Percentiles rank a stretch among this genome's conserved stretches.
phyloP scores from a whole-genome alignment of 1,284 basidiomycete species.

The Xerocomus minutiporus region DNA sequence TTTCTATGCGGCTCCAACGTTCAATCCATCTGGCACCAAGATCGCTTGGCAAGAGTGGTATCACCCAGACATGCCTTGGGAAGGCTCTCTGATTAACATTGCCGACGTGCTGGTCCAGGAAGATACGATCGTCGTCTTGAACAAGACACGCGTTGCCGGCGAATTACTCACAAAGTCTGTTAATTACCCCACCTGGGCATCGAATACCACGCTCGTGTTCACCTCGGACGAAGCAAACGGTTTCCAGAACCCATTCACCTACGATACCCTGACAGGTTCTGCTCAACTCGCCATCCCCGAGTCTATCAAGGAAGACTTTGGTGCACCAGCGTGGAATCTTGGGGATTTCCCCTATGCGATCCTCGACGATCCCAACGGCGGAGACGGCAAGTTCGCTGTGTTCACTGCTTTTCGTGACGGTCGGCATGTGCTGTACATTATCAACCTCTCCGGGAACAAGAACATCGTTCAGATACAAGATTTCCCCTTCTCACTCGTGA shows the following conservation, averaged over 20 bases:
- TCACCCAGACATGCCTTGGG: slow-evolving; percentile 83
- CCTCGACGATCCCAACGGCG: slow-evolving; percentile 31
- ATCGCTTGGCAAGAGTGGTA: slow-evolving; percentile 72
- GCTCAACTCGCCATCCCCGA: slow-evolving; percentile 41
- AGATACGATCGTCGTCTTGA: slow-evolving; percentile 21
- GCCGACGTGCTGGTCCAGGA: slow-evolving; percentile 45
- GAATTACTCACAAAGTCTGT: slow-evolving; percentile 45
- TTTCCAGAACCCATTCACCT: slow-evolving; percentile 67
- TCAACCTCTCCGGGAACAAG: slow-evolving; percentile 38
- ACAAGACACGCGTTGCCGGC: slow-evolving; percentile 45
- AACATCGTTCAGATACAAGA: slow-evolving; percentile 26
- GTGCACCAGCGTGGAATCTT: slow-evolving; percentile 51
- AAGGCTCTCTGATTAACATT: slow-evolving; percentile 58
- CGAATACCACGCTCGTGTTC: slow-evolving; percentile 57
- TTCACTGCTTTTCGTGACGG: slow-evolving; percentile 51
- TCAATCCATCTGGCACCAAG: slow-evolving; percentile 64
- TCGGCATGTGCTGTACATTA: slow-evolving; percentile 45
- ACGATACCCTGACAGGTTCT: slow-evolving; percentile 31
- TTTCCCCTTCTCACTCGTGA: slow-evolving; percentile 47
- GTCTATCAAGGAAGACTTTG: slow-evolving; percentile 54
- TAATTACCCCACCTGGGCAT: slow-evolving; percentile 57
- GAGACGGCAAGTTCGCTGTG: slow-evolving; percentile 35
- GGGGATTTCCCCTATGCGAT: slow-evolving; percentile 48
- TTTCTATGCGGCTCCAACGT: slow-evolving; percentile 54
- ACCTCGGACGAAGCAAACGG: slow-evolving; percentile 53